These are phyloP conservation scores for Melampsora abietis-canadensis DNA, from an alignment of 1,284 basidiomycete species.

Conservation along the genomic window DNA sequence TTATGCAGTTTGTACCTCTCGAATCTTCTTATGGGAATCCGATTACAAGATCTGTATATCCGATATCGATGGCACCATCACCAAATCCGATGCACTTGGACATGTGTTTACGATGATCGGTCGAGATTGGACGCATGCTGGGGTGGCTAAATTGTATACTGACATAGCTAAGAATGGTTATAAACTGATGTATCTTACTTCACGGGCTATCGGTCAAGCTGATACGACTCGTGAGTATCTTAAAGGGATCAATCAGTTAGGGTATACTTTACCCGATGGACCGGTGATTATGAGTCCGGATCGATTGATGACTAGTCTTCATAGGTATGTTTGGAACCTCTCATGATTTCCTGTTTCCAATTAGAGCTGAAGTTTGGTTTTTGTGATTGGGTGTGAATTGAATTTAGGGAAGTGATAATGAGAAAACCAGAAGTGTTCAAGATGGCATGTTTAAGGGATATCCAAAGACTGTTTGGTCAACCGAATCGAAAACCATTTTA, in stretches of 20 bases:
- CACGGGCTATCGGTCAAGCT: constrained; percentile 94
- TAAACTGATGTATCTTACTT: constrained; percentile 97
- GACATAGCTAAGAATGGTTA: constrained; percentile 94
- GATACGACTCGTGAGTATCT: constrained; percentile 95
- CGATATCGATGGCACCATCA: constrained; percentile 99
- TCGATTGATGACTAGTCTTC: constrained; percentile 86
- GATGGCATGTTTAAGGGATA: constrained; percentile 97
- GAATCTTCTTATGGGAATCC: constrained; percentile 93
- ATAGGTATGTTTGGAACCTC: constrained; percentile 62
- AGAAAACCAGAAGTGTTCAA: constrained; percentile 99
- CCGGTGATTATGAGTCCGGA: constrained; percentile 99
- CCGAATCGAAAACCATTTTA: constrained; percentile 69
- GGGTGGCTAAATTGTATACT: constrained; percentile 96
- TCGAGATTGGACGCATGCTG: constrained; percentile 98
- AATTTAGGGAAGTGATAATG: constrained; percentile 71
- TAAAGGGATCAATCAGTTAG: constrained; percentile 89
- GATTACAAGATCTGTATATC: constrained; percentile 87
- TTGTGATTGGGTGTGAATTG: neutral
- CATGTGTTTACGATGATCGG: constrained; percentile 99
- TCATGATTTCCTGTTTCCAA: too few relatives aligned
- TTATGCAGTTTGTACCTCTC: constrained; percentile 78
- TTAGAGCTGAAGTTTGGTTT: too few relatives aligned
- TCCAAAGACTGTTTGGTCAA: constrained; percentile 80
- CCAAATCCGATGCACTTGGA: constrained; percentile 94
- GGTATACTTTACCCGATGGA: constrained; percentile 91